phyloP scores from a whole-genome alignment of 441 rosid genomes.

The Raphanus hybrid region DNA sequence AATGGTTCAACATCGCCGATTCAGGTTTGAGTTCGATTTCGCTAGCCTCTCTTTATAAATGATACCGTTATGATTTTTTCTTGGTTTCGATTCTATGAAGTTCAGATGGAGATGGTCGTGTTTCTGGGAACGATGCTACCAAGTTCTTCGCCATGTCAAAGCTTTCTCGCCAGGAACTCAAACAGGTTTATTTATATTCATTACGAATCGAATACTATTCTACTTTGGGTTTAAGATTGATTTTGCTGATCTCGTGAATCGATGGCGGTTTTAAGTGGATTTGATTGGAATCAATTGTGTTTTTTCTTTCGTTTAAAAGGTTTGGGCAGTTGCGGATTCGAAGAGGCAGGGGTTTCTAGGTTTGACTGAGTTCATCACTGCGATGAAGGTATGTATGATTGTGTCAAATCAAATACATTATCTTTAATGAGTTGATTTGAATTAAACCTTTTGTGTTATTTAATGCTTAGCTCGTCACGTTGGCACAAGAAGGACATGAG shows the following conservation, averaged over 20 bases:
- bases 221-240: neutral
- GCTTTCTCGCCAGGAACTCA: conserved; percentile 83
- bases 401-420: neutral
- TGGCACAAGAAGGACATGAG: conserved; percentile 78
- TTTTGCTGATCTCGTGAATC: neutral
- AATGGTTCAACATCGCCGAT: conserved; percentile 83
- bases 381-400: conserved; percentile 67
- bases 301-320: conserved; percentile 42
- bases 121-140: conserved; percentile 78
- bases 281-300: conserved; percentile 7
- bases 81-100: neutral
- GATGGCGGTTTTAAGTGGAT: neutral
- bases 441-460: neutral
- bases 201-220: neutral
- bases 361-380: conserved; percentile 67
- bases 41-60: neutral
- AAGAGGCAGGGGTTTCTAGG: conserved; percentile 84
- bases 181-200: conserved; percentile 56
- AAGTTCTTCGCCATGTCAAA: conserved; percentile 77
- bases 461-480: conserved; percentile 62
- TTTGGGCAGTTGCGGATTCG: conserved; percentile 88
- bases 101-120: conserved; percentile 35
- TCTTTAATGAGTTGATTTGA: neutral
- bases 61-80: neutral
- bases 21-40: conserved; percentile 52